A percentile compares a stretch with the other conserved stretches of the same genome.
Evolutionary conservation across 164 flowering plant genomes (phyloP).

Genomic region (Annona cherimola): DNA sequence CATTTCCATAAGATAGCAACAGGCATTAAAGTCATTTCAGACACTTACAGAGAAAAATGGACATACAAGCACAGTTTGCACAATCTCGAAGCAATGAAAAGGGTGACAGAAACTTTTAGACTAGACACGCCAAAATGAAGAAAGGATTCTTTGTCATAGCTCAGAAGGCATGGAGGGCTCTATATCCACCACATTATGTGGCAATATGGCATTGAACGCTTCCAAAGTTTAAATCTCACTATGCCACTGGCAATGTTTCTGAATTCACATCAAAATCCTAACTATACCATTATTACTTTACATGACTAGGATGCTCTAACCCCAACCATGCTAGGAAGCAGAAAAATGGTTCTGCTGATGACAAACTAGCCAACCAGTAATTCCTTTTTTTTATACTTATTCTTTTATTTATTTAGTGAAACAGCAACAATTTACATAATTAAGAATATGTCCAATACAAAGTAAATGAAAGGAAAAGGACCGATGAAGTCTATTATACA

Average conservation of each 20-base stretch:
- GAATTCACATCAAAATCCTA: not conserved
- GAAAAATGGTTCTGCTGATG: not conserved
- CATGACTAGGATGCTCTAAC: not conserved
- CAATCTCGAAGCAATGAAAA: not conserved
- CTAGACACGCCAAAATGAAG: not conserved
- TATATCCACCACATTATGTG: not conserved
- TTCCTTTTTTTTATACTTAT: too few relatives aligned
- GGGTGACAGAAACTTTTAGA: not conserved
- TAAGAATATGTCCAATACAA: too few relatives aligned
- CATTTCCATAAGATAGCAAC: not conserved
- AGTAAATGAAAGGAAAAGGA: too few relatives aligned
- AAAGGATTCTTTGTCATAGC: not conserved
- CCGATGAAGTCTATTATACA: too few relatives aligned
- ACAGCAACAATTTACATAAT: too few relatives aligned
- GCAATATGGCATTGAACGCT: too few relatives aligned
- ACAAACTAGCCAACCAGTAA: not conserved
- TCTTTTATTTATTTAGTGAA: too few relatives aligned
- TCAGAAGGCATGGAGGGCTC: not conserved
- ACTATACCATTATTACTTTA: too few relatives aligned
- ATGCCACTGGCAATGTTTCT: not conserved
- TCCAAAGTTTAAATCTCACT: not conserved
- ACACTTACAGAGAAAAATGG: not conserved
- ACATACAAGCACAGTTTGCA: not conserved
- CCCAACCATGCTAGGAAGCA: not conserved
- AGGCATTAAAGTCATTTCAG: not conserved